Base-by-base conservation (phyloP, 1,139 yeast species). In the Taphrina communis region DNA sequence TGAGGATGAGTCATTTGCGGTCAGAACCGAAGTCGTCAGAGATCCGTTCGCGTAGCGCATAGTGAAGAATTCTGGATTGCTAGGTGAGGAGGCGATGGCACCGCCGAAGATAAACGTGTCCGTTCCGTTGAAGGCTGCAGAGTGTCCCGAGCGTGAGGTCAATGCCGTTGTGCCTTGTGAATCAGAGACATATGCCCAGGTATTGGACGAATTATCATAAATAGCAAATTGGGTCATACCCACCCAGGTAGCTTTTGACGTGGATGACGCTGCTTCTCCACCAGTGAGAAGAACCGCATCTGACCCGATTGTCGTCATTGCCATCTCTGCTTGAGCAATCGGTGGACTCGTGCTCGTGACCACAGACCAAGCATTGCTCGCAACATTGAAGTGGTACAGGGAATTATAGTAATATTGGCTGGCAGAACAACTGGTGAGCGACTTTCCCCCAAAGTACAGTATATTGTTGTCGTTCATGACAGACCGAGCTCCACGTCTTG, bases 331-430 rank as follows among this genome's bases (percentile, higher is more conserved):
- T 38, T 63, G 52, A n/a, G 67, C 67, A 2, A 63, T 44, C 14
- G 67, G 67, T 6, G 67, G 61, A 63, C 41, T 55, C 12, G 61
- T 39, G 42, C 42, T 50, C 12, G 50, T 46, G 17, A 48, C 9
- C 39, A 36, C 59, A 6, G 60, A 41, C 60, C 67, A 55, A 14
- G 41, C 17, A 17, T 53, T 36, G 4, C 56, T 19, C 17, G 25
- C 38, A 11, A 61, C n/a, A n/a, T 63, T 19, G 14, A 63, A 25
- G 44, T 25, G 41, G 25, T 44, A 63, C 12, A 63, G 48, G 6
- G 67, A 31, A 25, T 63, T 63, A 39, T 63, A 63, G 48, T 55
- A 63, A 41, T 63, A 63, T 61, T 63, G 67, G 55, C 48, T 55
- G 12, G 61, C 6, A 6, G 61, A 63, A 39, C 67, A 63, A 14